Evolutionary conservation across 2,329 filamentous ascomycete genomes (phyloP).

Genomic region (Alternaria hordeiaustralica): DNA sequence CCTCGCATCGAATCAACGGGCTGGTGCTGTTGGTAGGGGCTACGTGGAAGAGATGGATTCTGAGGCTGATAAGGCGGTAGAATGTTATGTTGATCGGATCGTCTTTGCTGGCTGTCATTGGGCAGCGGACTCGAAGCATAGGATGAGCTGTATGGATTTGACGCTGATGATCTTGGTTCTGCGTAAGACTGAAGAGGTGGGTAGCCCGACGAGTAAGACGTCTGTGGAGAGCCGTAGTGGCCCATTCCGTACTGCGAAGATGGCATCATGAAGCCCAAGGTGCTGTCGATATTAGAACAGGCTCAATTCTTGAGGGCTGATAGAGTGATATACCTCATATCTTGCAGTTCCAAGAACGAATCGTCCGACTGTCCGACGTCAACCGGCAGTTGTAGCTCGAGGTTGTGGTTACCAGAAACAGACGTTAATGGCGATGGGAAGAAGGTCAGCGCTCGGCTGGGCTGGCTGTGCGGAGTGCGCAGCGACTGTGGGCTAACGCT

Average conservation of each 20-base stretch:
- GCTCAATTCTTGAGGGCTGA: neutral
- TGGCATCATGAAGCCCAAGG: slow-evolving; percentile 50
- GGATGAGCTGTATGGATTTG: slow-evolving; percentile 36
- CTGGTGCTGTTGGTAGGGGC: slow-evolving; percentile 45
- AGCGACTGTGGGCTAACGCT: slow-evolving; percentile 15
- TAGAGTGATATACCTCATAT: slow-evolving; percentile 45
- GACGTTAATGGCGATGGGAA: slow-evolving; percentile 32
- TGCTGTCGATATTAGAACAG: slow-evolving; percentile 37
- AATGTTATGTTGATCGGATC: slow-evolving; percentile 36
- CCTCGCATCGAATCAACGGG: slow-evolving; percentile 37
- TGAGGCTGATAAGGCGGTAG: slow-evolving; percentile 42
- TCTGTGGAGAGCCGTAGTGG: slow-evolving; percentile 42
- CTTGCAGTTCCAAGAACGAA: slow-evolving; percentile 37
- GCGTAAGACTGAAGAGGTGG: slow-evolving; percentile 39
- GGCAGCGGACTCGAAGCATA: slow-evolving; percentile 37
- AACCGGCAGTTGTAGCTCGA: slow-evolving; percentile 24
- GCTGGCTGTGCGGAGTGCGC: slow-evolving; percentile 21
- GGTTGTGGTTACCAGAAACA: slow-evolving; percentile 30
- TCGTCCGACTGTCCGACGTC: slow-evolving; percentile 31
- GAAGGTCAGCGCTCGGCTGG: slow-evolving; percentile 17
- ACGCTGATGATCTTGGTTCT: slow-evolving; percentile 35
- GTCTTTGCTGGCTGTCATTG: slow-evolving; percentile 32
- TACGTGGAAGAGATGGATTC: slow-evolving; percentile 34
- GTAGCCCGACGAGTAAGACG: slow-evolving; percentile 43
- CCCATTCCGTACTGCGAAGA: slow-evolving; percentile 49